phyloP scores from a whole-genome alignment of 208 protist species.

The Acanthamoeba culbertsoni region DNA sequence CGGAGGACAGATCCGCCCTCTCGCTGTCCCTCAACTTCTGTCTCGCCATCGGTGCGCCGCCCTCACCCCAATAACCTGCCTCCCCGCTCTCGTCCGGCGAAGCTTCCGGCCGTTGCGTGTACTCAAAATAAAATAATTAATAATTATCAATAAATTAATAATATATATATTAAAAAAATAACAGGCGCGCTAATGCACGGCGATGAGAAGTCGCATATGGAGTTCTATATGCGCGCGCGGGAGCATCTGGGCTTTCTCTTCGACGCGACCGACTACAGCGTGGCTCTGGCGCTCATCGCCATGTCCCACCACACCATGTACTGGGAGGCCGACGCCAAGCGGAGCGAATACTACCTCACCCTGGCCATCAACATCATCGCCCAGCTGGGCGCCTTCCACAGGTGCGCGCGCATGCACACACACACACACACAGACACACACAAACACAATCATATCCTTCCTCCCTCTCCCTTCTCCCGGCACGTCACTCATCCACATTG shows the following conservation, averaged over 20 bases:
- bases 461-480: neutral
- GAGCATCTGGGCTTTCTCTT: neutral
- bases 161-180: no score
- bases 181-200: conserved; percentile 32
- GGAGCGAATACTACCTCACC: conserved; percentile 41
- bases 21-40: conserved; percentile 22
- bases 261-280: conserved; percentile 21
- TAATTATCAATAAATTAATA: no score
- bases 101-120: no score
- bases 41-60: neutral
- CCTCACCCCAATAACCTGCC: neutral
- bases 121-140: no score
- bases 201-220: neutral
- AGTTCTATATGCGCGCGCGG: conserved; percentile 29
- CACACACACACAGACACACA: no score
- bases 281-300: conserved; percentile 36
- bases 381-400: conserved; percentile 30
- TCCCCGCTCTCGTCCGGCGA: neutral
- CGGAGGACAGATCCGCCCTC: conserved; percentile 4
- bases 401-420: neutral
- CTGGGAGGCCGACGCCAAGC: conserved; percentile 36
- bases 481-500: no score
- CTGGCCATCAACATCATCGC: conserved; percentile 48
- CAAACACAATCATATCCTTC: no score
- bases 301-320: conserved; percentile 58